Evolutionary conservation across 164 flowering plant species (phyloP), one percentile per base, ranked within the genome.

Genomic region (Liquidambar formosana): DNA sequence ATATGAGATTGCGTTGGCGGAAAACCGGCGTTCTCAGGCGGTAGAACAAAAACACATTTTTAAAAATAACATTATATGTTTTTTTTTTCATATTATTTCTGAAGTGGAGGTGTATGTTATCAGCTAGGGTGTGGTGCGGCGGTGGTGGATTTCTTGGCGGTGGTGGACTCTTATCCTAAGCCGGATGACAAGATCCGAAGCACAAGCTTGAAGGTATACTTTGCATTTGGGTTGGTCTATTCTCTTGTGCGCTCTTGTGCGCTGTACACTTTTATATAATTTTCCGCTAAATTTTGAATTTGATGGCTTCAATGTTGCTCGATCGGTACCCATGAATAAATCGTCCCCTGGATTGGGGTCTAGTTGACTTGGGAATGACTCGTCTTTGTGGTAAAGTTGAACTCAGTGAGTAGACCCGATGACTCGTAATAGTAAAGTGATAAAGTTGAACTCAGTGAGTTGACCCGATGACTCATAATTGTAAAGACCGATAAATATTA

Each of bases 131-230:
- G 79, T 26, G 97, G 97, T 0, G 69, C 45, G 16, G 71, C 66
- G 22, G 52, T 56, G 4, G 74, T 89, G 77, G 97, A 94, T 76
- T 88, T 78, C 73, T 74, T 91, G 77, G 99, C 93, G 2, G 75
- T 87, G 0, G 97, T 95, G 61, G 90, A 76, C 63, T 45, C 90
- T 63, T 95, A 75, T 75, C 97, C 97, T 41, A 83, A 94, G 12
- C 97, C 97, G 0, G 97, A 95, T 65, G 96, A 88, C 68, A 95
- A 94, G 75, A 88, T 88, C 74, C 78, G 97, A 66, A 87, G 83
- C 84, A 91, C 95, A 19, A 85, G 86, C 81, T 74, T 81, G 60
- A 86, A 82, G 96, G 97, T 91, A 71, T 6, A 33, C 4, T 33
- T 33, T 6, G 41, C 41, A 33, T 33, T 1, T 0, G 21, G 16